These are phyloP conservation scores for Naganishia antarctica DNA, from an alignment of 768 basidiomycete genomes.

Conservation along the genomic window DNA sequence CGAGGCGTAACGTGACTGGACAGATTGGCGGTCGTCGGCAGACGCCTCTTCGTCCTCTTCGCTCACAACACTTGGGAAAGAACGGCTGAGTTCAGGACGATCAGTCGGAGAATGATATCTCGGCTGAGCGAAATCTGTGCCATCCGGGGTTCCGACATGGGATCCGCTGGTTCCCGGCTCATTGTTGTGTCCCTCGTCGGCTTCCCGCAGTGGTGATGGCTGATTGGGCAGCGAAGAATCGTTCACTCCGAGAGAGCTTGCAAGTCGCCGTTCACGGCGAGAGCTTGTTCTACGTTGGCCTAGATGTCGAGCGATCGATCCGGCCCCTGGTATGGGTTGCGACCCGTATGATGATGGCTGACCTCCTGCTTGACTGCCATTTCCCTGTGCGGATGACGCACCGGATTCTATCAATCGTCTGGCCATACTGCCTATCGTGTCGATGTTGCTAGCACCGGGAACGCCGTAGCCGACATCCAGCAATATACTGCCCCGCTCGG, in stretches of 20 bases:
- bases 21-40: slow-evolving; percentile 4
- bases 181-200: background rate
- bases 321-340: background rate
- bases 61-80: slow-evolving; percentile 19
- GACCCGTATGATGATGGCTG: background rate
- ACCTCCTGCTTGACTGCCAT: background rate
- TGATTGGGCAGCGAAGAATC: slow-evolving; percentile 1
- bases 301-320: background rate
- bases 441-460: slow-evolving; percentile 31
- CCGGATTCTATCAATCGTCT: slow-evolving; percentile 21
- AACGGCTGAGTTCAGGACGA: slow-evolving; percentile 19
- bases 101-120: slow-evolving; percentile 26
- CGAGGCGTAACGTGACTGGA: background rate
- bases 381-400: background rate
- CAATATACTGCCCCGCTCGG: slow-evolving; percentile 90
- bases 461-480: slow-evolving; percentile 75
- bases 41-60: slow-evolving; percentile 17
- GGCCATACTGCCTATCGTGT: slow-evolving; percentile 10
- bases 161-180: background rate
- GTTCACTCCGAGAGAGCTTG: slow-evolving; percentile 5
- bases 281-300: slow-evolving; percentile 2
- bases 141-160: background rate
- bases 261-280: background rate
- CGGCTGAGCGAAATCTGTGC: slow-evolving; percentile 52
- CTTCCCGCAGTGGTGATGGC: slow-evolving; percentile 3